Evolutionary conservation across 345 rosid genomes (phyloP), one percentile per base, ranked within the genome.

Genomic region (Pistacia integerrima): DNA sequence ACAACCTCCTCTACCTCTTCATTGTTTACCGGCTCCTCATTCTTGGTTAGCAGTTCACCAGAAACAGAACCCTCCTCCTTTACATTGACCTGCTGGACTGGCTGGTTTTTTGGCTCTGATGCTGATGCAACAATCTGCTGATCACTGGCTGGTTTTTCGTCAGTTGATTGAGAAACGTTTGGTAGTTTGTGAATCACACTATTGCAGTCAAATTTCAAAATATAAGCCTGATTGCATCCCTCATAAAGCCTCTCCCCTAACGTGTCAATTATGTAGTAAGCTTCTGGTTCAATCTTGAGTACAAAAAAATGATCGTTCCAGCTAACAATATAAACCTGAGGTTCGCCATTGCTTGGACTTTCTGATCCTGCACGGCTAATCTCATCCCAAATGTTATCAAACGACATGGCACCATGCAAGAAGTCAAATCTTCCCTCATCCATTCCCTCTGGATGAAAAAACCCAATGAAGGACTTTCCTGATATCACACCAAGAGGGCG

Each of bases 271-370:
- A 93, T 90, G 85, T 92, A 96, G 83, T 89, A 96, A 69, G 97
- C 97, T 74, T 93, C 93, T 11, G 85, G 86, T 78, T 91, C 94
- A 38, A 93, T 91, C 74, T 90, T 90, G 64, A 93, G 94, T 75
- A 96, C 80, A 64, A 96, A 96, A 82, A 96, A 96, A 86, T 96
- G 99, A 77, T 96, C 99, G 51, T 96, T 96, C 98, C 99, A 96
- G 79, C 99, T 92, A n/a, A 96, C 97, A 59, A 96, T 90, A 82
- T 90, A 96, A 54, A 91, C 81, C 76, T 81, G 89, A 38, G 93
- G 93, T 74, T 86, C 91, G 28, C 67, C 72, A 52, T 72, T 80
- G 76, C 75, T 35, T 6, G 83, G 78, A 67, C 82, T 79, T 79
- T 87, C 88, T 49, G 89, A 83, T 72, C 77, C 90, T 56, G 81